phyloP scores from a whole-genome alignment of 768 basidiomycete genomes.

The Xerocomus brunneocitrinus region DNA sequence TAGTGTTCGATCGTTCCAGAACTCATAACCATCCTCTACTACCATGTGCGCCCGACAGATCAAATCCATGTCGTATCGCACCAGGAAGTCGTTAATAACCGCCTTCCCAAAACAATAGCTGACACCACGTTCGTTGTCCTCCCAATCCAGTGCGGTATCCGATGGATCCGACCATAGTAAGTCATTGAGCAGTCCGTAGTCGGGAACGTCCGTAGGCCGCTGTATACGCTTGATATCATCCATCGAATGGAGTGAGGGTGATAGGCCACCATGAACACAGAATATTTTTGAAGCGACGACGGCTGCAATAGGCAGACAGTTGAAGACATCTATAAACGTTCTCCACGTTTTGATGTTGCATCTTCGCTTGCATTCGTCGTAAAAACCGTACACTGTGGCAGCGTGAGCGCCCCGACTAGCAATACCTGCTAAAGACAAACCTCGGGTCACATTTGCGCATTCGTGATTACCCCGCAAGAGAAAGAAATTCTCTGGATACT shows the following conservation, averaged over 20 bases:
- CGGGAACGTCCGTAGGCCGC: constrained; percentile 96
- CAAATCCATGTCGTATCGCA: constrained; percentile 96
- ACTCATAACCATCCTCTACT: constrained; percentile 98
- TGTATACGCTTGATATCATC: constrained; percentile 98
- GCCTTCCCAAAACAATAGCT: constrained; percentile 99
- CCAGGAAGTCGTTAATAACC: constrained; percentile 93
- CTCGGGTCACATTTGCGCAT: constrained; percentile 98
- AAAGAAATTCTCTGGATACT: constrained; percentile 99
- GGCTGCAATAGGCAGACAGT: constrained; percentile 96
- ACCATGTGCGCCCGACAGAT: constrained; percentile 99
- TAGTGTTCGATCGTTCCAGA: constrained; percentile 97
- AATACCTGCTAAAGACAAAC: constrained; percentile 40
- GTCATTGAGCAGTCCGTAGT: constrained; percentile 96
- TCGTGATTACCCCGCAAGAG: constrained; percentile 97
- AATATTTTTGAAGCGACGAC: constrained; percentile 99
- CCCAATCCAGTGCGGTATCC: constrained; percentile 97
- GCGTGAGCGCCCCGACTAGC: constrained; percentile 17
- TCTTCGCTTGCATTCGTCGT: constrained; percentile 99
- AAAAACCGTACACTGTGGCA: constrained; percentile 90
- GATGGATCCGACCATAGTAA: constrained; percentile 97
- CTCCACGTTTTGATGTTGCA: constrained; percentile 99
- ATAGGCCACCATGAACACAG: constrained; percentile 95
- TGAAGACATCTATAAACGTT: constrained; percentile 99
- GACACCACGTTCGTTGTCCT: constrained; percentile 98
- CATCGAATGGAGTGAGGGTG: constrained; percentile 91